Conservation (phyloP, 208 protist species). For the Leishmania gerbilli region DNA sequence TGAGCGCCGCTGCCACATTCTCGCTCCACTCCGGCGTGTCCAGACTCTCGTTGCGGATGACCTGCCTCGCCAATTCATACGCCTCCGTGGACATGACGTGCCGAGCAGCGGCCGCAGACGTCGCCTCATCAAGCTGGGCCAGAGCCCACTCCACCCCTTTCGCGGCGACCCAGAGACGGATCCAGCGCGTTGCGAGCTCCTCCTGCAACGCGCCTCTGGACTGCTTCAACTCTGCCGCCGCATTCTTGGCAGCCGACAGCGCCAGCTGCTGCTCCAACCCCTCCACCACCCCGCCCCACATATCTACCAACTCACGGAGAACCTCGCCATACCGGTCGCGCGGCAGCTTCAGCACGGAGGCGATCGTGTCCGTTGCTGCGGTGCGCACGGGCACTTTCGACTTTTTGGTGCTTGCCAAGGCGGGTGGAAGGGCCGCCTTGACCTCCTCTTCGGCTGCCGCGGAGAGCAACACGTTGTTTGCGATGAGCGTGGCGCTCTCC, state of each 20-base stretch:
- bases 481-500: conserved; percentile 37
- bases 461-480: conserved; percentile 41
- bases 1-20: conserved; percentile 40
- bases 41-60: conserved; percentile 70
- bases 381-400: background rate
- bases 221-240: conserved; percentile 48
- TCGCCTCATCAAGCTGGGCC: conserved; percentile 47
- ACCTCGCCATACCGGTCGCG: conserved; percentile 37
- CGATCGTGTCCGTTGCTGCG: conserved; percentile 26
- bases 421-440: conserved; percentile 27
- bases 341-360: conserved; percentile 33
- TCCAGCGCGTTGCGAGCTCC: conserved; percentile 44
- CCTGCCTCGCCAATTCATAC: conserved; percentile 37
- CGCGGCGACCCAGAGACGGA: conserved; percentile 39
- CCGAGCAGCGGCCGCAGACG: conserved; percentile 34
- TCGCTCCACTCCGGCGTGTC: conserved; percentile 44
- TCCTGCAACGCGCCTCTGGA: conserved; percentile 42
- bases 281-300: conserved; percentile 39
- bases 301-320: conserved; percentile 39
- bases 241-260: conserved; percentile 29
- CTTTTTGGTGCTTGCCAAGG: conserved; percentile 20
- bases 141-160: conserved; percentile 62
- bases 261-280: conserved; percentile 38
- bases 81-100: conserved; percentile 46
- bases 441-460: conserved; percentile 32